phyloP scores from a whole-genome alignment of 257 asterid genomes.

The Fraxinus quadrangulata region DNA sequence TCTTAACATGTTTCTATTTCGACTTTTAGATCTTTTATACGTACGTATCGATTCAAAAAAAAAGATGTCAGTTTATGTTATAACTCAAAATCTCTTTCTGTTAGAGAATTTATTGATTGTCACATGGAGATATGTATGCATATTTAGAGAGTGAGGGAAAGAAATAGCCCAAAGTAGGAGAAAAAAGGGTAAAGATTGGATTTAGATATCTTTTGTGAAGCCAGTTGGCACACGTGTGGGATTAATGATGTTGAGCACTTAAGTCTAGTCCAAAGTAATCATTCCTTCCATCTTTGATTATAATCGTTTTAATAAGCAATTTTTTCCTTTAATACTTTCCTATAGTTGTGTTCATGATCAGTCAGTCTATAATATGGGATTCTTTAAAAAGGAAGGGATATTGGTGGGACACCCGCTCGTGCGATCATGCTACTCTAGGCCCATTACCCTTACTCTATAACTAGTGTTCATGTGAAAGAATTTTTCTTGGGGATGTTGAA shows the following conservation, averaged over 20 bases:
- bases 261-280: slow-evolving; percentile 50
- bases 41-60: not conserved
- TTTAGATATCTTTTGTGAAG: slow-evolving; percentile 38
- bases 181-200: slow-evolving; percentile 21
- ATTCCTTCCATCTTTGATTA: slow-evolving; percentile 52
- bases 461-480: not conserved
- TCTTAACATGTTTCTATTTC: too few relatives aligned
- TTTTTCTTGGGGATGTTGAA: not conserved
- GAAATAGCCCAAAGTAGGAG: slow-evolving; percentile 12
- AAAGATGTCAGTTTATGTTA: not conserved
- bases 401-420: slow-evolving; percentile 79
- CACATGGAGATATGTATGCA: too few relatives aligned
- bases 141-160: not conserved
- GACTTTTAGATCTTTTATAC: too few relatives aligned
- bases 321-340: not conserved
- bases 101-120: not conserved
- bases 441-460: slow-evolving; percentile 38
- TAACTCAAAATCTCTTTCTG: not conserved
- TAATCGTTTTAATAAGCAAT: slow-evolving; percentile 1
- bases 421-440: slow-evolving; percentile 66
- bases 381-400: slow-evolving; percentile 29
- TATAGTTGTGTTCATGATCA: slow-evolving; percentile 32
- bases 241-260: slow-evolving; percentile 68
- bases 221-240: slow-evolving; percentile 87
- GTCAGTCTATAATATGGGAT: slow-evolving; percentile 31